Conservation (phyloP, 164 flowering plant genomes). For the Piper longum region DNA sequence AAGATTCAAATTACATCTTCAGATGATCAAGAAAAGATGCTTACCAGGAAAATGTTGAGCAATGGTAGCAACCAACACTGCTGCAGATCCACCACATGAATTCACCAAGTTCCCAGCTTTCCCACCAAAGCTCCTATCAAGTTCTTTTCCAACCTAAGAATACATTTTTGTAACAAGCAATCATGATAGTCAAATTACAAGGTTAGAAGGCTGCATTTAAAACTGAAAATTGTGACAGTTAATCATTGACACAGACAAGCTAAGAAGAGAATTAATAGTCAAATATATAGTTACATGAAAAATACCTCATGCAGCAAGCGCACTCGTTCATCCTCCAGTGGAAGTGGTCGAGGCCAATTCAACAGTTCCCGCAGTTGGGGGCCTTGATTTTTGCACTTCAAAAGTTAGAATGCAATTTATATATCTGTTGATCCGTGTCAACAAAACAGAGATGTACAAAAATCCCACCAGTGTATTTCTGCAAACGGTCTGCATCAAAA, state of each 20-base stretch:
- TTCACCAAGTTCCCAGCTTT: constrained; percentile 83
- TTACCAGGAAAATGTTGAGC: constrained; percentile 86
- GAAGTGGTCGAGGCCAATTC: constrained; percentile 92
- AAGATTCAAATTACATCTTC: neutral
- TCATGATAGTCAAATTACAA: neutral
- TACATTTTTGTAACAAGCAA: neutral
- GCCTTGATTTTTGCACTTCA: constrained; percentile 26
- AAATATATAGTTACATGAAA: neutral
- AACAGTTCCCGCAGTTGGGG: constrained; percentile 58
- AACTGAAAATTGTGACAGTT: neutral
- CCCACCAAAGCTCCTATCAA: constrained; percentile 71
- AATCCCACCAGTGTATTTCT: constrained; percentile 48
- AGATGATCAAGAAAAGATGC: neutral
- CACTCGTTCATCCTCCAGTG: constrained; percentile 86
- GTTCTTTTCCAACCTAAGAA: constrained; percentile 64
- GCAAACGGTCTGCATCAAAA: constrained; percentile 86
- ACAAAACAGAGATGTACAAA: neutral
- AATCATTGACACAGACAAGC: neutral
- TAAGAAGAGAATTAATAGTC: neutral
- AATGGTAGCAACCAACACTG: constrained; percentile 56
- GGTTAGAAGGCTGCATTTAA: neutral
- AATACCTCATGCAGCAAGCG: constrained; percentile 83
- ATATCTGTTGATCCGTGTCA: neutral
- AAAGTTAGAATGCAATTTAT: constrained; percentile 1
- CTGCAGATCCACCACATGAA: constrained; percentile 76